These are phyloP conservation scores for Schizothecium vesticola DNA, from an alignment of 495 filamentous ascomycete species.

Conservation along the genomic window DNA sequence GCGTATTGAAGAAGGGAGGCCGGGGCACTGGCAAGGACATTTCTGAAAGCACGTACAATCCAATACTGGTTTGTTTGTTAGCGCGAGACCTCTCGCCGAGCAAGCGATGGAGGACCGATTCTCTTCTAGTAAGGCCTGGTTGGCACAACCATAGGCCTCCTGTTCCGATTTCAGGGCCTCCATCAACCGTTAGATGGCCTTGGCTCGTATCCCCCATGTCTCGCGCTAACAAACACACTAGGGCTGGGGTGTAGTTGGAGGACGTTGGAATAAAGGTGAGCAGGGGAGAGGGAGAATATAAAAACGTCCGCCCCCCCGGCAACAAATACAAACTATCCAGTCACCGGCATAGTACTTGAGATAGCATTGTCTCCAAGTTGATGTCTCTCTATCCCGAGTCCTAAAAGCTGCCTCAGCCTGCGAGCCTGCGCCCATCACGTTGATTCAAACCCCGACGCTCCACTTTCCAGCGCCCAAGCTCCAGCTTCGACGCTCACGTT, in stretches of 20 bases:
- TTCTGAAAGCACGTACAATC: not conserved
- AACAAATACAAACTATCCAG: not conserved
- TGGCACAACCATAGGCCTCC: too few species aligned
- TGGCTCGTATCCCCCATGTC: too few species aligned
- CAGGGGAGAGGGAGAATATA: not conserved
- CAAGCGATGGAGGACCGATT: too few species aligned
- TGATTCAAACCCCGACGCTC: not conserved
- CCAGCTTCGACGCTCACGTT: not conserved
- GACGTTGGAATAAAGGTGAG: not conserved
- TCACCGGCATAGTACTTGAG: not conserved
- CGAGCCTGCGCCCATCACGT: not conserved
- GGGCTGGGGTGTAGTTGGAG: not conserved
- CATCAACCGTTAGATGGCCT: too few species aligned
- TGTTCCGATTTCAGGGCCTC: too few species aligned
- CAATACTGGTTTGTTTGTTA: too few species aligned
- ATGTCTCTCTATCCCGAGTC: not conserved
- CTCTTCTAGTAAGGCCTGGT: too few species aligned
- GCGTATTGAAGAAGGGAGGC: not conserved
- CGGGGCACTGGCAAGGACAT: not conserved
- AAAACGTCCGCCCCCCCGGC: not conserved
- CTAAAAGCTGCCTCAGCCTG: not conserved
- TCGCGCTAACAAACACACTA: too few species aligned
- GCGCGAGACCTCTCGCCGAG: too few species aligned
- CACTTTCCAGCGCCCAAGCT: not conserved
- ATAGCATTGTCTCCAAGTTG: not conserved